These are phyloP conservation scores for Echium plantagineum DNA, from an alignment of 257 asterid genomes.

Conservation along the genomic window DNA sequence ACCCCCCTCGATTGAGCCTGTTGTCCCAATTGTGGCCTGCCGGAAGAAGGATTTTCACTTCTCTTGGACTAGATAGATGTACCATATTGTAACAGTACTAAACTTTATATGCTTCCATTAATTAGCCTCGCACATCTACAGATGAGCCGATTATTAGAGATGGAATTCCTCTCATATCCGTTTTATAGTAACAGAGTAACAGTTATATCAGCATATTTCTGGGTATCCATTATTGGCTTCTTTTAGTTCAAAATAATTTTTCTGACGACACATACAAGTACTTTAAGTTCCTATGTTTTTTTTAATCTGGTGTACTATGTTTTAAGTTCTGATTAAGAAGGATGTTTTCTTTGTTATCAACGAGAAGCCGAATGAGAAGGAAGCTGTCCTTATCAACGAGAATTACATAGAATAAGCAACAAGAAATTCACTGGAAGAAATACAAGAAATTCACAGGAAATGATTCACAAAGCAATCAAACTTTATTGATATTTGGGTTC, in stretches of 20 bases:
- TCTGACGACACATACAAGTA: neutral
- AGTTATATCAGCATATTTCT: neutral
- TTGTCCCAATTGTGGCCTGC: conserved; percentile 51
- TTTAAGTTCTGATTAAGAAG: neutral
- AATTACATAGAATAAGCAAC: neutral
- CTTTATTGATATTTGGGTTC: neutral
- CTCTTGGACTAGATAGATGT: conserved; percentile 67
- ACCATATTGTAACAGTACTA: conserved; percentile 43
- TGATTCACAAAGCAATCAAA: neutral
- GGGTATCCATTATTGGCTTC: neutral
- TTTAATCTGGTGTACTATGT: too few relatives aligned
- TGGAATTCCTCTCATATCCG: neutral
- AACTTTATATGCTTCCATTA: neutral
- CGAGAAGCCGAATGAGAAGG: neutral
- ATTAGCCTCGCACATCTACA: too few relatives aligned
- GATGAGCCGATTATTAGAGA: neutral
- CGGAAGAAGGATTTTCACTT: conserved; percentile 36
- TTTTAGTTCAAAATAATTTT: neutral
- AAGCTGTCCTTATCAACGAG: neutral
- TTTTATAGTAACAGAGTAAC: too few relatives aligned
- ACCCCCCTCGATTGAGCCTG: conserved; percentile 27
- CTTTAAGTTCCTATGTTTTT: neutral
- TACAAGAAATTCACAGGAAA: neutral
- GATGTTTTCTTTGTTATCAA: neutral
- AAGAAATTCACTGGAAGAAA: neutral